A percentile compares a stretch with the other conserved stretches of the same genome.
phyloP scores from a whole-genome alignment of 1,284 basidiomycete genomes.

The Marasmius oreades region DNA sequence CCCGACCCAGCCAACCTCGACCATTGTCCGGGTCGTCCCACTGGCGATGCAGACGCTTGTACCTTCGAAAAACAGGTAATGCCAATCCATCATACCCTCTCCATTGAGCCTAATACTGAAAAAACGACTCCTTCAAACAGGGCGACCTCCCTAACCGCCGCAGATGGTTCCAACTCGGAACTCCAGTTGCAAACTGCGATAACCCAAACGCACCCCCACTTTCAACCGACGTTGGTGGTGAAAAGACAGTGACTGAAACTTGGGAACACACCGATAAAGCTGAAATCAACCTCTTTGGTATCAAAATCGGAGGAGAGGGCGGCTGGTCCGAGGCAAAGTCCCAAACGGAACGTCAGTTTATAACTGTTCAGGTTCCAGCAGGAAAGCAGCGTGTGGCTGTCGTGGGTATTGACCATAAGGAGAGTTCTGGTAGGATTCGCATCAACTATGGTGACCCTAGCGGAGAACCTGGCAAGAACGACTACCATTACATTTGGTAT shows the following conservation, averaged over 20 bases:
- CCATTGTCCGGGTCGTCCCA: no score
- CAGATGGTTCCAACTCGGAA: no score
- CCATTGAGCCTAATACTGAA: background rate
- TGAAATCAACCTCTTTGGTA: conserved; percentile 2
- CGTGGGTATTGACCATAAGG: background rate
- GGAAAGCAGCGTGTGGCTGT: background rate
- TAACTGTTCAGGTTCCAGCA: background rate
- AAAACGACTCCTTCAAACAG: background rate
- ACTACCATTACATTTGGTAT: conserved; percentile 6
- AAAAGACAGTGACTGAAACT: background rate
- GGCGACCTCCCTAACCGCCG: conserved; percentile 1
- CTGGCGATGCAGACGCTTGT: no score
- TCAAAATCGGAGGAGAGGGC: conserved; percentile 4
- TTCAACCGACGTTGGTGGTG: background rate
- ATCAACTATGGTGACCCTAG: background rate
- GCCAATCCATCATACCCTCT: background rate
- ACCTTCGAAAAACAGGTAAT: background rate
- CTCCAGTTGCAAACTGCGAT: no score
- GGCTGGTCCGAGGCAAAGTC: background rate
- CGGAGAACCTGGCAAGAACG: background rate
- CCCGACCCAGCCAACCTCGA: no score
- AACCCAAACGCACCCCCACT: background rate
- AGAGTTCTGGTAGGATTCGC: no score
- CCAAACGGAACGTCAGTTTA: background rate
- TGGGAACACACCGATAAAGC: conserved; percentile 4